phyloP scores from a whole-genome alignment of 2,329 filamentous ascomycete genomes.

The Rutstroemia sydowiana region DNA sequence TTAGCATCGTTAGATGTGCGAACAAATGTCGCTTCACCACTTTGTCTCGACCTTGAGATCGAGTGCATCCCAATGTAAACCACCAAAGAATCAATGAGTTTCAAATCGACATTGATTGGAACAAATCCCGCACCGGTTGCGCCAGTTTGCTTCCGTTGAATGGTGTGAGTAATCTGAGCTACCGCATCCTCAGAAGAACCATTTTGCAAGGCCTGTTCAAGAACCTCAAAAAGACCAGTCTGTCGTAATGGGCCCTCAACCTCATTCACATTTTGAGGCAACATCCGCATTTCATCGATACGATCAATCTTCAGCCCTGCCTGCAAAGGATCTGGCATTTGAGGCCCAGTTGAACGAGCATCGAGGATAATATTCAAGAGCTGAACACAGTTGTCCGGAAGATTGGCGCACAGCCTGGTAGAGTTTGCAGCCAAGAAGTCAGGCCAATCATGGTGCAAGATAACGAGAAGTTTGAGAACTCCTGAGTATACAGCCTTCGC shows the following conservation, averaged over 20 bases:
- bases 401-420: conserved; percentile 69
- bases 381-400: conserved; percentile 79
- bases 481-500: conserved; percentile 81
- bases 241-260: conserved; percentile 42
- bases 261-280: conserved; percentile 59
- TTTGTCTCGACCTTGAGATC: conserved; percentile 49
- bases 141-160: conserved; percentile 51
- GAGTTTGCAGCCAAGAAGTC: conserved; percentile 89
- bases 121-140: conserved; percentile 60
- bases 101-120: conserved; percentile 59
- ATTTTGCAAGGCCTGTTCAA: conserved; percentile 51
- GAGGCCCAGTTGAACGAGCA: conserved; percentile 65
- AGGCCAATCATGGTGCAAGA: conserved; percentile 89
- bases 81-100: conserved; percentile 74
- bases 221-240: conserved; percentile 49
- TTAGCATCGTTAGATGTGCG: conserved; percentile 59
- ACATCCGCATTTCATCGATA: conserved; percentile 64
- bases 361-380: conserved; percentile 82
- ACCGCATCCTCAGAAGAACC: conserved; percentile 66
- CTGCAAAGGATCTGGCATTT: conserved; percentile 67
- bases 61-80: conserved; percentile 72
- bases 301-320: conserved; percentile 69
- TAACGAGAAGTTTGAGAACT: conserved; percentile 71
- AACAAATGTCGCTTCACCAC: conserved; percentile 57
- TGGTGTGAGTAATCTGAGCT: conserved; percentile 66